These are phyloP conservation scores for Acer negundo DNA, from an alignment of 345 rosid species.

Conservation along the genomic window DNA sequence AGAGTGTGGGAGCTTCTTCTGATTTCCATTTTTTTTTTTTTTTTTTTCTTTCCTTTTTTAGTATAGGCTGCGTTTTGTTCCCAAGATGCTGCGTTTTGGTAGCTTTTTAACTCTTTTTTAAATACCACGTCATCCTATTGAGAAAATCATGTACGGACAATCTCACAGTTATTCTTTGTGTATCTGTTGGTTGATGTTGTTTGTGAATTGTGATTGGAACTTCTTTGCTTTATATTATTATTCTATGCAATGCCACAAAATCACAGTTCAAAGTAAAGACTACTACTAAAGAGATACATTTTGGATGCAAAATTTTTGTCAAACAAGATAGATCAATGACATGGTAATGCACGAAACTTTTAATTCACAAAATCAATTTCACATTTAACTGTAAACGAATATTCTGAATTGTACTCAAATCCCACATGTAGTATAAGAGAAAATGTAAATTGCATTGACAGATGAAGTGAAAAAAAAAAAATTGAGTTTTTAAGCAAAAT, in stretches of 20 bases:
- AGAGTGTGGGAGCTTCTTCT: constrained; percentile 13
- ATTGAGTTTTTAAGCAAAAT: background rate
- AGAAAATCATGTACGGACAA: too few species aligned
- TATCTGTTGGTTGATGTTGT: too few species aligned
- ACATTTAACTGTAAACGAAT: too few species aligned
- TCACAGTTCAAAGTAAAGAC: too few species aligned
- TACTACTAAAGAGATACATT: too few species aligned
- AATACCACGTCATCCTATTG: too few species aligned
- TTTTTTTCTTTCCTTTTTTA: too few species aligned
- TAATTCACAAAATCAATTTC: background rate
- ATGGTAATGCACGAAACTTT: background rate
- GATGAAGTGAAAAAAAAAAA: background rate
- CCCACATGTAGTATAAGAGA: background rate
- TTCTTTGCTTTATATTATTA: too few species aligned
- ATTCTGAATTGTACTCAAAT: too few species aligned
- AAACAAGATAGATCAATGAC: too few species aligned
- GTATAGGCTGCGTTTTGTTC: background rate
- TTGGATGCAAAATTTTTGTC: background rate
- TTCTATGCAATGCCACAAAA: background rate
- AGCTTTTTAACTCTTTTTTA: background rate
- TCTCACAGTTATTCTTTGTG: too few species aligned
- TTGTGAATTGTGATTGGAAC: too few species aligned
- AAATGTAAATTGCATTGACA: background rate
- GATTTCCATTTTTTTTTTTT: background rate
- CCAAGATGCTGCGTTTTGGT: background rate